A percentile compares a stretch with the other conserved stretches of the same genome.
Conservation (phyloP, 192 early-diverging fungal species). For the Geranomyces michiganensis region DNA sequence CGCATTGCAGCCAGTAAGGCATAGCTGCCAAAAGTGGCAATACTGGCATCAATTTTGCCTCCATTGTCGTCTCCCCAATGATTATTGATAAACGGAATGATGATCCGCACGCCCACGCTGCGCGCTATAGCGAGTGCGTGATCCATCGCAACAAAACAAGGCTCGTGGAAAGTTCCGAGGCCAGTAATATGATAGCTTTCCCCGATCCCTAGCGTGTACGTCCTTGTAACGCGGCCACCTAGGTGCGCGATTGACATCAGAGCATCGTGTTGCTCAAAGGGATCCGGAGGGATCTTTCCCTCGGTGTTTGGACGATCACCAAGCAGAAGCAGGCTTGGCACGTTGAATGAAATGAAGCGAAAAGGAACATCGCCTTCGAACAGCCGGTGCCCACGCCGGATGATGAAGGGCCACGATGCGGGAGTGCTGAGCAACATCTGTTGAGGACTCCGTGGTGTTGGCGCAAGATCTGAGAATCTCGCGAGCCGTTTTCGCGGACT, state of each 20-base stretch:
- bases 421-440: no score
- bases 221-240: slow-evolving; percentile 40
- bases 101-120: slow-evolving; percentile 38
- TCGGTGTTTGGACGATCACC: slow-evolving; percentile 27
- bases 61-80: slow-evolving; percentile 8
- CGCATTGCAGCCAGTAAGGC: neutral
- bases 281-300: slow-evolving; percentile 5
- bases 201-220: slow-evolving; percentile 37
- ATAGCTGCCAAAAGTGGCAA: slow-evolving; percentile 27
- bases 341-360: slow-evolving; percentile 45
- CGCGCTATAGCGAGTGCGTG: slow-evolving; percentile 29
- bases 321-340: slow-evolving; percentile 45
- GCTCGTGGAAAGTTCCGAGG: slow-evolving; percentile 23
- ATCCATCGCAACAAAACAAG: slow-evolving; percentile 40
- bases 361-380: slow-evolving; percentile 22
- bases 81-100: slow-evolving; percentile 41
- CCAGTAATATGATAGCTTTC: slow-evolving; percentile 26
- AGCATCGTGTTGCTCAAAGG: slow-evolving; percentile 40
- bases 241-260: slow-evolving; percentile 33
- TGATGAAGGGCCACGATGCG: slow-evolving; percentile 24
- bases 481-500: no score
- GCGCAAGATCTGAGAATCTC: no score
- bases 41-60: neutral
- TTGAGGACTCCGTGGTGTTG: no score
- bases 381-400: slow-evolving; percentile 23